Base-by-base conservation (phyloP, 345 rosid genomes). In the Salix arbutifolia region DNA sequence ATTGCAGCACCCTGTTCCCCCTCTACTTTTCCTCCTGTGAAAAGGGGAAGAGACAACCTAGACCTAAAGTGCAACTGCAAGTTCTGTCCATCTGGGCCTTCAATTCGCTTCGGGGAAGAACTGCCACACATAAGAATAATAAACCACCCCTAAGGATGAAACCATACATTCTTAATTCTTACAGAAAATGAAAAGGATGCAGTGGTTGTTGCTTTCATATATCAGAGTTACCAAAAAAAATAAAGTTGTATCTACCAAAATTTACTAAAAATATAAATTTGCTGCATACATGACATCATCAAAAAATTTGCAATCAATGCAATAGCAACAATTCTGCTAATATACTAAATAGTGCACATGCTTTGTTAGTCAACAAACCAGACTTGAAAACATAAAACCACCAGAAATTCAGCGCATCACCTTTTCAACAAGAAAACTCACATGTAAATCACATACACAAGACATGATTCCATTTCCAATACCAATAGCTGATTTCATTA, bases 1-100 rank as follows among this genome's bases (percentile, higher is more conserved):
- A 96, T 90, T 12, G 98, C 88, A 75, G 97, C 98, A 83, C 98
- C 98, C 78, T 94, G 98, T 83, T 96, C 99, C 72, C 99, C 99
- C 81, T 96, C 99, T 31, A 94, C 97, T 84, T 88, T 94, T 61
- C 99, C 99, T 71, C 99, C 99, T 0, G 97, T 96, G 86, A 88
- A 96, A 70, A 96, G 95, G 18, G 99, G 99, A 81, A 94, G 99
- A 70, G 99, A 90, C 85, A 96, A 75, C 87, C 95, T 91, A 61
- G 98, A 91, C 83, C 87, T 88, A 79, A 96, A 94, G 77, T 86
- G 90, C 73, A 94, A 79, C 88, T 87, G 92, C 71, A 96, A 84
- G 67, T 87, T 92, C 62, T 89, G 75, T 58, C 99, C 97, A 88
- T 87, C 91, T 0, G 91, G 94, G 79, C 97, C 98, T 88, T 94